Conservation (phyloP, 2,329 filamentous ascomycete genomes). For the Leptographium galeiforme region DNA sequence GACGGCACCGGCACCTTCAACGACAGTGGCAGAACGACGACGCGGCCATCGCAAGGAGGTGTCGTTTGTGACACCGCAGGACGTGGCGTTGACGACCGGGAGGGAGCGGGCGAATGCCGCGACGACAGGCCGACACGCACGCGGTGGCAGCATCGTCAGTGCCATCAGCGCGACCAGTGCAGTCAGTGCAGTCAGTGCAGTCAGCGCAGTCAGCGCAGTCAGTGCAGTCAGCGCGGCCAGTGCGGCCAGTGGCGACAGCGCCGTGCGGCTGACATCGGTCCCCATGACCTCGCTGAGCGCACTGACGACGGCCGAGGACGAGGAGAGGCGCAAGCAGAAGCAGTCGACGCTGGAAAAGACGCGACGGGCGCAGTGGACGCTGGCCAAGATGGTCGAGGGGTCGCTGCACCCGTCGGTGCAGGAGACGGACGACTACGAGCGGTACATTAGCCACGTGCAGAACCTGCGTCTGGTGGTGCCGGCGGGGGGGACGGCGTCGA, state of each 20-base stretch:
- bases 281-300: background rate
- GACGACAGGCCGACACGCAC: no score
- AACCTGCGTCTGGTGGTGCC: conserved; percentile 74
- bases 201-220: background rate
- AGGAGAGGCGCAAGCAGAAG: conserved; percentile 28
- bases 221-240: background rate
- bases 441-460: conserved; percentile 81
- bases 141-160: background rate
- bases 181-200: background rate
- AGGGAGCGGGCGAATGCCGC: background rate
- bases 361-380: conserved; percentile 75
- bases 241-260: no score
- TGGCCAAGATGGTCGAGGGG: conserved; percentile 72
- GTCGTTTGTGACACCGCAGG: conserved; percentile 51
- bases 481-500: conserved; percentile 26
- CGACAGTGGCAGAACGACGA: conserved; percentile 25
- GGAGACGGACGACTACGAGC: conserved; percentile 75
- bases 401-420: conserved; percentile 75
- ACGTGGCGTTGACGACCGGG: conserved; percentile 12
- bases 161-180: background rate
- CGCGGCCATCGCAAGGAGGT: conserved; percentile 47
- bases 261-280: background rate
- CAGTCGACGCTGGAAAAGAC: conserved; percentile 58
- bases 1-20: conserved; percentile 69
- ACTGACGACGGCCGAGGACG: background rate